These are phyloP conservation scores for Colletotrichum spinosum DNA, from an alignment of 2,329 filamentous ascomycete species.

Conservation along the genomic window DNA sequence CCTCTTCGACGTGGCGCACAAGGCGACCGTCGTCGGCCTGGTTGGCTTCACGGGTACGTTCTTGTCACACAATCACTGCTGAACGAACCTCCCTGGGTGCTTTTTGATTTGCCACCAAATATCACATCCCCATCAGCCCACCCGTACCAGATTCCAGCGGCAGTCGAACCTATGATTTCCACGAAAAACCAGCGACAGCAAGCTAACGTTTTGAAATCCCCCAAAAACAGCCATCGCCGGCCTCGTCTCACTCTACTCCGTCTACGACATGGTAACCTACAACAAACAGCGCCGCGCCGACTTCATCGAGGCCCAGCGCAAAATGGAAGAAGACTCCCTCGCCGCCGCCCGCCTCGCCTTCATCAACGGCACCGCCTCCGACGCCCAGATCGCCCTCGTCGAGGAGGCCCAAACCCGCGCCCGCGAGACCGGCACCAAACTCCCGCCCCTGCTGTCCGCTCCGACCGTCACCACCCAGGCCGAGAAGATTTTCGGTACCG, in stretches of 20 bases:
- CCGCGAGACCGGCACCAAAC: constrained; percentile 55
- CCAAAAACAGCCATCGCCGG: constrained; percentile 61
- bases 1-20: constrained; percentile 67
- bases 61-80: no score
- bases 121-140: no score
- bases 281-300: constrained; percentile 71
- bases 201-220: neutral
- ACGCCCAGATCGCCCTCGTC: constrained; percentile 67
- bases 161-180: no score
- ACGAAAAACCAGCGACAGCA: neutral
- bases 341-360: constrained; percentile 69
- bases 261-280: constrained; percentile 70
- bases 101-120: no score
- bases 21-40: constrained; percentile 64
- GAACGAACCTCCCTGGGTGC: neutral
- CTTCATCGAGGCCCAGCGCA: constrained; percentile 67
- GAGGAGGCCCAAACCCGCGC: constrained; percentile 66
- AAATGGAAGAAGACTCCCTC: constrained; percentile 65
- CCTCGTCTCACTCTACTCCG: constrained; percentile 68
- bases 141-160: no score
- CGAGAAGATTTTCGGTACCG: constrained; percentile 29
- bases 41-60: constrained; percentile 67
- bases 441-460: constrained; percentile 63
- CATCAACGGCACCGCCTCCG: constrained; percentile 67
- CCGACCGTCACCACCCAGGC: constrained; percentile 45